These are phyloP conservation scores for Gillenia trifoliata DNA, from an alignment of 306 rosid species.

Conservation along the genomic window DNA sequence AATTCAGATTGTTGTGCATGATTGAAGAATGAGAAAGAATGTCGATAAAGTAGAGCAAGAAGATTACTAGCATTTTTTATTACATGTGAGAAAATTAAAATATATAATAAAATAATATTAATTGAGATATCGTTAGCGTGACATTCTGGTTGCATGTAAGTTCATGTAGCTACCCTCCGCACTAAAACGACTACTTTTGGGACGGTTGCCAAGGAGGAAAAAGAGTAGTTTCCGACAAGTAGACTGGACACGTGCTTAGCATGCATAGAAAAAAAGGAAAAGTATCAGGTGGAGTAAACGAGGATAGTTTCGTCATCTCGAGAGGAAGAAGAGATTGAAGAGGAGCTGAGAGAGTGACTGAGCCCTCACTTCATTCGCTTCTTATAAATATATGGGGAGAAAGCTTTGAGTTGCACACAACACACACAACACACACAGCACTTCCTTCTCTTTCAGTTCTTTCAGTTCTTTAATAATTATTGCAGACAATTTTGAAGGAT, in stretches of 20 bases:
- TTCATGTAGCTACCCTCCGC: no score
- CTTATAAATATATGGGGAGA: not conserved
- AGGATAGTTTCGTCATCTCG: not conserved
- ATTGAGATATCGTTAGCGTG: no score
- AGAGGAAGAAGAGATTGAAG: no score
- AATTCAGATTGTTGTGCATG: no score
- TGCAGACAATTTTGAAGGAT: not conserved
- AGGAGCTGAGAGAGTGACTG: not conserved
- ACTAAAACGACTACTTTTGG: no score
- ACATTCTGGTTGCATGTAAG: no score
- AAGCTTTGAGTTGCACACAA: not conserved
- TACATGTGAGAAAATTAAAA: no score
- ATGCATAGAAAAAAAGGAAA: not conserved
- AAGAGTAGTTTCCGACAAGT: not conserved
- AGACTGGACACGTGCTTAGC: conserved; percentile 3
- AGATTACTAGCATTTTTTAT: no score
- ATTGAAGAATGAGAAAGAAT: no score
- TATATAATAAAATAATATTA: no score
- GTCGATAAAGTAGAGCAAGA: no score
- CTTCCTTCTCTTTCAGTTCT: not conserved
- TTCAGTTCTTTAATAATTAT: not conserved
- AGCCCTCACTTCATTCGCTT: not conserved
- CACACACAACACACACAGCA: not conserved
- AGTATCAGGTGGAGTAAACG: not conserved
- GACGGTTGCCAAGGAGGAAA: not conserved